Evolutionary conservation across 257 asterid species (phyloP).

Genomic region (Thymus mandschuricus): DNA sequence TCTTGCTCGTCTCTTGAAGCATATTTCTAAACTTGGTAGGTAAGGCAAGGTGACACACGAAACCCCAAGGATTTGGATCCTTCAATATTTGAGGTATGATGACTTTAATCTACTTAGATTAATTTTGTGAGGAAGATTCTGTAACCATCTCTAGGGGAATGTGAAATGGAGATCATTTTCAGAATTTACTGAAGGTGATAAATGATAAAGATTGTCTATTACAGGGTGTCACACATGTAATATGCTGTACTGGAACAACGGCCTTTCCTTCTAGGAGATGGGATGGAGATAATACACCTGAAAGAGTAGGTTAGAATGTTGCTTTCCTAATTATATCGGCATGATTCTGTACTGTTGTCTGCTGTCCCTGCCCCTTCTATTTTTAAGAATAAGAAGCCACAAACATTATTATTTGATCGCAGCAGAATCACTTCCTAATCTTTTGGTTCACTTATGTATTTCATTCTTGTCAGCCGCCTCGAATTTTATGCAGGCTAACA

Average conservation of each 20-base stretch:
- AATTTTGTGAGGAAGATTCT: slow-evolving; percentile 14
- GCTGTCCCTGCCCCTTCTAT: too few relatives aligned
- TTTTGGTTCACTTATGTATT: neutral
- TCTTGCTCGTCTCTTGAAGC: slow-evolving; percentile 31
- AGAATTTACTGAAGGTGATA: slow-evolving; percentile 7
- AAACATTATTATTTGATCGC: too few relatives aligned
- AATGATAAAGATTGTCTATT: slow-evolving; percentile 23
- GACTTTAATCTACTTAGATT: slow-evolving; percentile 10
- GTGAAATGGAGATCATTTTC: neutral
- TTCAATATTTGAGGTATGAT: slow-evolving; percentile 79
- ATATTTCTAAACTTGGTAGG: slow-evolving; percentile 56
- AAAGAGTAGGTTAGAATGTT: slow-evolving; percentile 81
- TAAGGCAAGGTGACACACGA: slow-evolving; percentile 79
- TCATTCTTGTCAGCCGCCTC: slow-evolving; percentile 8
- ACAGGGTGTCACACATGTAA: slow-evolving; percentile 88
- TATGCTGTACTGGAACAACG: slow-evolving; percentile 96
- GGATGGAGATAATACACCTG: slow-evolving; percentile 98
- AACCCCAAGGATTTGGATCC: slow-evolving; percentile 70
- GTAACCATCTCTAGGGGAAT: slow-evolving; percentile 22
- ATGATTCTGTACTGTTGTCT: neutral
- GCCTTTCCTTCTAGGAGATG: slow-evolving; percentile 96
- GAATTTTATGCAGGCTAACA: neutral
- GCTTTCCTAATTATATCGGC: neutral
- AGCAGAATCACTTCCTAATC: neutral
- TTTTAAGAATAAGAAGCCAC: too few relatives aligned